A percentile compares a stretch with the other conserved stretches of the same genome.
These are phyloP conservation scores for Leishmania lainsoni DNA, from an alignment of 208 protist genomes.

Conservation along the genomic window DNA sequence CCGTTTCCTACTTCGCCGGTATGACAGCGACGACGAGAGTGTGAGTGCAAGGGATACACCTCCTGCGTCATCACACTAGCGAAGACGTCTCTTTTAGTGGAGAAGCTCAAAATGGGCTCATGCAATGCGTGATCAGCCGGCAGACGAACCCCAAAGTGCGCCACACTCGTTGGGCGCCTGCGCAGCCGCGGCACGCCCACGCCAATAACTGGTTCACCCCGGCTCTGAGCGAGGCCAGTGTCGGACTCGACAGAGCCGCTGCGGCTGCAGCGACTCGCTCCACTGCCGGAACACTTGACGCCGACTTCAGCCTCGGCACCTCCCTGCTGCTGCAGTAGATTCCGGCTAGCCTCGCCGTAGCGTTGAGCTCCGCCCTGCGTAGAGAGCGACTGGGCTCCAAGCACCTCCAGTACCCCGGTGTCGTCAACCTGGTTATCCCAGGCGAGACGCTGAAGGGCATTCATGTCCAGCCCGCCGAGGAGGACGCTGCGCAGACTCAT, in stretches of 20 bases:
- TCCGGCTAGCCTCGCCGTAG: conserved; percentile 27
- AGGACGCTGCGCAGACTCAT: conserved; percentile 67
- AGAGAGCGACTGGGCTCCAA: conserved; percentile 42
- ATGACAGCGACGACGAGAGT: background rate
- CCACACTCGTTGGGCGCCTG: conserved; percentile 22
- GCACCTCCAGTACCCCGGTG: conserved; percentile 47
- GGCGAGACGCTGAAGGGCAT: conserved; percentile 47
- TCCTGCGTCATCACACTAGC: conserved; percentile 35
- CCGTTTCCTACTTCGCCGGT: background rate
- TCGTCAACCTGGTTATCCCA: conserved; percentile 57
- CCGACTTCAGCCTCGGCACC: background rate
- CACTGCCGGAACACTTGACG: background rate
- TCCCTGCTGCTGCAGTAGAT: conserved; percentile 25
- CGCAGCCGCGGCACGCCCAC: conserved; percentile 25
- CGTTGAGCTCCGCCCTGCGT: conserved; percentile 39
- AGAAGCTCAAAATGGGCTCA: conserved; percentile 29
- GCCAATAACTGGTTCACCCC: background rate
- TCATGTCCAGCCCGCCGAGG: conserved; percentile 47
- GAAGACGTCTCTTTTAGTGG: conserved; percentile 40
- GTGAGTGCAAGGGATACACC: background rate
- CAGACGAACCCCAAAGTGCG: conserved; percentile 33
- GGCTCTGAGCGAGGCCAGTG: conserved; percentile 3
- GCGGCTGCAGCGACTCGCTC: background rate
- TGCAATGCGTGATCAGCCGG: conserved; percentile 11
- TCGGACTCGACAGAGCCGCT: background rate